Percentiles rank a stretch among this genome's conserved stretches.
Conservation (phyloP, 768 basidiomycete genomes). For the Leccinum variicolor region DNA sequence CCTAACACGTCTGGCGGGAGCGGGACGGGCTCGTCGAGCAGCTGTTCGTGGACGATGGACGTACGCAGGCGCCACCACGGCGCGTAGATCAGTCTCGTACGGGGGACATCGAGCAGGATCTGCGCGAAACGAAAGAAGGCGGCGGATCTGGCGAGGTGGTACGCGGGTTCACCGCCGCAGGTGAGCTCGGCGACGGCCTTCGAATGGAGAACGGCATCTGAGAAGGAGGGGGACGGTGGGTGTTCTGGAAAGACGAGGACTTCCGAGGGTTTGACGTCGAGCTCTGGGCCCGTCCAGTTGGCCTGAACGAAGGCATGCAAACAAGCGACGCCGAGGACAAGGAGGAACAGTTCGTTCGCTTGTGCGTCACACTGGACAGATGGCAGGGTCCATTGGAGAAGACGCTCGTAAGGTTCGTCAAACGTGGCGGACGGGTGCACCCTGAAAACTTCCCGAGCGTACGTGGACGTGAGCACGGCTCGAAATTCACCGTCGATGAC, state of each 20-base stretch:
- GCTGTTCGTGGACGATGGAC: conserved; percentile 66
- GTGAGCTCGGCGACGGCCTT: conserved; percentile 76
- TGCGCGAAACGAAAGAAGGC: conserved; percentile 74
- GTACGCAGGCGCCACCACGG: conserved; percentile 86
- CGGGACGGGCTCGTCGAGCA: conserved; percentile 78
- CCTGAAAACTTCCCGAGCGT: conserved; percentile 40
- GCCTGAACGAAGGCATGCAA: conserved; percentile 88
- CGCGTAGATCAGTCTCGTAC: conserved; percentile 45
- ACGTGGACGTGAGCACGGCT: conserved; percentile 44
- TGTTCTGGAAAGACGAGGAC: conserved; percentile 36
- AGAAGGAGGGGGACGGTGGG: conserved; percentile 15
- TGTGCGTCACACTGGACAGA: conserved; percentile 26
- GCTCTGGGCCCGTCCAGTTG: conserved; percentile 95
- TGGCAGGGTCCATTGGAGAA: conserved; percentile 31
- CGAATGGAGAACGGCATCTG: conserved; percentile 54
- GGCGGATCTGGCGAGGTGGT: conserved; percentile 76
- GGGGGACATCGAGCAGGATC: conserved; percentile 57
- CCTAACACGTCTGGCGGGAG: conserved; percentile 42
- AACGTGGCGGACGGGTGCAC: conserved; percentile 30
- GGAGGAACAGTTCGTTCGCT: conserved; percentile 46
- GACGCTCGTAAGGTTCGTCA: conserved; percentile 37
- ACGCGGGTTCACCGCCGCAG: conserved; percentile 89
- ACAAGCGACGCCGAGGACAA: conserved; percentile 72
- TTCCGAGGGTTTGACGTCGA: conserved; percentile 51
- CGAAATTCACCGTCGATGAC: conserved; percentile 61